Evolutionary conservation across 371 early-diverging fungal genomes (phyloP), one percentile per base, ranked within the genome.

Genomic region (Coemansia sp.): DNA sequence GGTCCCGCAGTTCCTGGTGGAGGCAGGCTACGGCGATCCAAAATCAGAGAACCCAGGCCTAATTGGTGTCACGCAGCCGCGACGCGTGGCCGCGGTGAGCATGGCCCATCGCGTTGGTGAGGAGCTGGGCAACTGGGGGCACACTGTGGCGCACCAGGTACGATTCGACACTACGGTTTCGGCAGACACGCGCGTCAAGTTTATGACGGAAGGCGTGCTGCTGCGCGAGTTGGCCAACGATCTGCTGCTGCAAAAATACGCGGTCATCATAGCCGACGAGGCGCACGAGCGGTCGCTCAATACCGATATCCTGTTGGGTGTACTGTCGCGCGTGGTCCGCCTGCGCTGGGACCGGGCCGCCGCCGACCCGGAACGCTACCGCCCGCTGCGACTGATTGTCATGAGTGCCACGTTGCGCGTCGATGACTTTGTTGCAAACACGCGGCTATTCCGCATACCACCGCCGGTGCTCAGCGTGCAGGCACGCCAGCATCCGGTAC

Each of bases 161-260:
- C 89, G 98, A 62, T 99, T 94, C 65, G 99, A 99, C 70, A 85
- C 87, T 3, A 91, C 87, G 0, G 76, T 69, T 4, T 82, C 85
- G 1, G 86, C 86, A 4, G 63, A 77, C 2, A 98, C 99, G 0
- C 83, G 89, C 11, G 92, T 99, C 68, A 96, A 97, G 79, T 95
- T 98, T 65, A 93, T 99, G 93, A 99, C 99, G 1, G 99, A 99
- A 81, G 99, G 99, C 84, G 94, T 99, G 50, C 81, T 99, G 57
- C 82, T 99, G 16, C 88, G 95, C 54, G 99, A 99, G 78, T 80
- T 97, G 60, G 86, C 92, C 9, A 79, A 82, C 49, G 99, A 99
- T 70, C 79, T 96, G 32, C 75, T 98, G 38, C 77, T 99, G 32
- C 84, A 88, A 13, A 87, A 92, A 75, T 99, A 99, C 76, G 93